A percentile compares a stretch with the other conserved stretches of the same genome.
These are phyloP conservation scores for Aspergillus indologenus DNA, from an alignment of 495 filamentous ascomycete species.

Conservation along the genomic window DNA sequence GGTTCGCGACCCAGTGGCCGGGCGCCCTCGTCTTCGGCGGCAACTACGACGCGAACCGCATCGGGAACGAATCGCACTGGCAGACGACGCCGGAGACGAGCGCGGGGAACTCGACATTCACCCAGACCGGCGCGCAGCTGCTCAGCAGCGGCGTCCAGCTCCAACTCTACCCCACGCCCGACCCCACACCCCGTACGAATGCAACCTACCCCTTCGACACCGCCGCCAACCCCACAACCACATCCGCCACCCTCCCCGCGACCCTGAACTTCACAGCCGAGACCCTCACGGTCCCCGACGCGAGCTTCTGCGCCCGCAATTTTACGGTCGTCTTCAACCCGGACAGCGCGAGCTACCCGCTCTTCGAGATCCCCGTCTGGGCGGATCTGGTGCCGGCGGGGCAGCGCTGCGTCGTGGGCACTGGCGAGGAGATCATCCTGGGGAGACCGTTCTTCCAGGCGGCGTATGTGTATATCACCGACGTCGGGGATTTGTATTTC, in stretches of 20 bases:
- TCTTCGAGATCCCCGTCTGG: conserved; percentile 1
- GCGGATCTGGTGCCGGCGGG: neutral
- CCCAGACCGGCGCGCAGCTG: neutral
- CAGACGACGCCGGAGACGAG: neutral
- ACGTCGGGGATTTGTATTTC: neutral
- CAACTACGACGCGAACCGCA: conserved; percentile 58
- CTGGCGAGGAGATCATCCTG: neutral
- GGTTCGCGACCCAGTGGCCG: neutral
- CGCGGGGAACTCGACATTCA: neutral
- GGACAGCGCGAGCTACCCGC: neutral
- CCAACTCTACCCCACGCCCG: neutral
- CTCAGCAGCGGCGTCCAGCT: neutral
- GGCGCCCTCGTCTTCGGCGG: neutral
- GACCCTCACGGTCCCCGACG: neutral
- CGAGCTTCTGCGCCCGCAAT: neutral
- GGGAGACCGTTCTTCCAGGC: conserved; percentile 2
- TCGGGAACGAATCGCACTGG: conserved; percentile 49
- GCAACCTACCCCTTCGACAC: conserved; percentile 3
- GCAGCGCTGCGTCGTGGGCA: neutral
- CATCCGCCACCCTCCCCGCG: neutral
- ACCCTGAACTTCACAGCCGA: neutral
- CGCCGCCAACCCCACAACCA: neutral
- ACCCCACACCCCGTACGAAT: neutral
- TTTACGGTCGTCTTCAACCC: neutral
- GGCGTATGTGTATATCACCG: neutral